Conservation (phyloP, 2,329 filamentous ascomycete species). For the Ustilaginoidea virens region DNA sequence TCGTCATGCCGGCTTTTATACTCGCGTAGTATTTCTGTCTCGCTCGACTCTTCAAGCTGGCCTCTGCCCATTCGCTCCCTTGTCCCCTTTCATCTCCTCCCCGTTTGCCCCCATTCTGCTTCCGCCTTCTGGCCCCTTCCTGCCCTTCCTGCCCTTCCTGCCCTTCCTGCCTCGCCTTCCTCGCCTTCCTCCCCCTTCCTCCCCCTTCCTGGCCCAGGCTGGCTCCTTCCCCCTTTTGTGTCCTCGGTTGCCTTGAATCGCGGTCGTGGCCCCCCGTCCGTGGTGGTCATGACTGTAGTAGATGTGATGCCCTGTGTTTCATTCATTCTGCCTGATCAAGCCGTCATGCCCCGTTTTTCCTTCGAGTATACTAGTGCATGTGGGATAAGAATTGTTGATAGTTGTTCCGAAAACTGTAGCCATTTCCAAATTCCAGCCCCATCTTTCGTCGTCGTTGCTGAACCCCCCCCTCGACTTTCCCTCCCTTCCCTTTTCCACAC, state of each 20-base stretch:
- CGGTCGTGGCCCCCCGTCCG: too few relatives aligned
- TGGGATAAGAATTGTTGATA: constrained; percentile 6
- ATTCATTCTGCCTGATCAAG: constrained; percentile 6
- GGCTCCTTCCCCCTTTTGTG: background rate
- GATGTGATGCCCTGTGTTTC: constrained; percentile 3
- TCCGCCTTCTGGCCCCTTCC: background rate
- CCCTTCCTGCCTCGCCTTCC: background rate
- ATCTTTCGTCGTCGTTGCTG: constrained; percentile 8
- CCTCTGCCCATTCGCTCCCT: too few relatives aligned
- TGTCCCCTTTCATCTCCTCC: background rate
- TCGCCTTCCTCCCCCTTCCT: background rate
- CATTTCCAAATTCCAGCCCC: constrained; percentile 12
- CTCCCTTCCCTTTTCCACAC: constrained; percentile 12
- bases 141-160: constrained; percentile 1
- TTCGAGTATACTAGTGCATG: constrained; percentile 5
- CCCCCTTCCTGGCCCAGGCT: background rate
- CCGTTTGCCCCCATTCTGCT: constrained; percentile 3
- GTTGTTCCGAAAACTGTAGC: constrained; percentile 10
- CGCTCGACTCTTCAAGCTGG: too few relatives aligned
- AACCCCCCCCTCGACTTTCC: constrained; percentile 9
- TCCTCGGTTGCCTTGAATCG: constrained; percentile 2
- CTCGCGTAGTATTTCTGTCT: too few relatives aligned
- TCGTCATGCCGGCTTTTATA: too few relatives aligned
- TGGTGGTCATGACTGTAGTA: constrained; percentile 3
- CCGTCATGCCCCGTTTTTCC: constrained; percentile 8